Base-by-base conservation (phyloP, 2,329 filamentous ascomycete genomes). In the Karstenula rhodostoma region DNA sequence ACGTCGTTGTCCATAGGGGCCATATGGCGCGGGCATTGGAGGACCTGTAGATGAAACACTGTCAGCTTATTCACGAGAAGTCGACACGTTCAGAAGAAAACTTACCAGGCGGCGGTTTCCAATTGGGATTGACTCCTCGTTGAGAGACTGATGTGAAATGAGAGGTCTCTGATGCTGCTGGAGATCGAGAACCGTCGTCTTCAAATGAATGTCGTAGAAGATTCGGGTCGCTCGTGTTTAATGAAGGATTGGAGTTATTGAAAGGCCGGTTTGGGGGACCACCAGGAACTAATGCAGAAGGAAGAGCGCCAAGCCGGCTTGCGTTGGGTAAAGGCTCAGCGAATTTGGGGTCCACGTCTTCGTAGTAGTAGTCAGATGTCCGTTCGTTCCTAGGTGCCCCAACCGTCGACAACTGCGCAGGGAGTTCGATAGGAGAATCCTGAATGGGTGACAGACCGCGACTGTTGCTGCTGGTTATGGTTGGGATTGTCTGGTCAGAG, bases 121-220 rank as follows among this genome's bases (percentile, higher is more conserved):
- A 97, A 61, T 89, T 89, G 7, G 94, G 94, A 76, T 97, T 97
- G 57, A 97, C 82, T 1, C 91, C 91, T 35, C 94, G 87, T 78
- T 97, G 93, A 0, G 90, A 94, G 48, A 98, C 90, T 12, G 91
- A 95, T 1, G 94, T 97, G 78, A 97, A 97, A 68, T 90, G 91
- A 48, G 89, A 94, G 25, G 87, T 86, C 72, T 97, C 92, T 63
- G 90, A 94, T 69, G 89, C 86, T 12, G 77, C 80, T 33, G 91
- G 93, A 70, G 89, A 94, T 69, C 91, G 86, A 47, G 85, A 81
- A 50, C 84, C 85, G 64, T 86, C 85, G 63, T 90, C 87, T 64
- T 93, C 90, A 66, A 87, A 89, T 17, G 83, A 84, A 35, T 81
- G 79, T 55, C 80, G 71, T 58, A 77, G 74, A 60, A 79, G 77